phyloP scores from a whole-genome alignment of 2,329 filamentous ascomycete genomes.

The Microdochium nivale region DNA sequence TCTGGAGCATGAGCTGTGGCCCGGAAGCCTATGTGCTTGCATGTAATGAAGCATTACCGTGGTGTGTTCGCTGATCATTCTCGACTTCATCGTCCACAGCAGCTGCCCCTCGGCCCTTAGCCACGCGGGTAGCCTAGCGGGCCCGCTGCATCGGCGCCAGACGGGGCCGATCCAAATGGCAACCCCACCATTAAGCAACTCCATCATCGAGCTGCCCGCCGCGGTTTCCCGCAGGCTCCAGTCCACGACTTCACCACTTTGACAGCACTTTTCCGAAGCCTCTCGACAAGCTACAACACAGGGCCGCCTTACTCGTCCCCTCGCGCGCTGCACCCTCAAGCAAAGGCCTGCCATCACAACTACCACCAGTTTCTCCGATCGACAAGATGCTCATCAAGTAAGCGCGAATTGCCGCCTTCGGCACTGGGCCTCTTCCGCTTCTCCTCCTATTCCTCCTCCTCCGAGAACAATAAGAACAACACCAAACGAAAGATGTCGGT shows the following conservation, averaged over 20 bases:
- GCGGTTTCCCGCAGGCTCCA: background rate
- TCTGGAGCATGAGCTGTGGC: too few relatives aligned
- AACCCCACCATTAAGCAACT: background rate
- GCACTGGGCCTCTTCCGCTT: background rate
- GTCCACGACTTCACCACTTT: background rate
- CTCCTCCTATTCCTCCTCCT: too few relatives aligned
- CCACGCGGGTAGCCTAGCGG: constrained; percentile 1
- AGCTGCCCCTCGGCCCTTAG: background rate
- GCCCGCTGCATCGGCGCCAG: constrained; percentile 4
- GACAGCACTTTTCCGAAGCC: background rate
- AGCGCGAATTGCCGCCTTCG: constrained; percentile 8
- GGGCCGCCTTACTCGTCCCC: constrained; percentile 22
- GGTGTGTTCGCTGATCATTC: too few relatives aligned
- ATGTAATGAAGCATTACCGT: too few relatives aligned
- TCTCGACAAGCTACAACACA: constrained; percentile 1
- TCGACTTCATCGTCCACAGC: too few relatives aligned
- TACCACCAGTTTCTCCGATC: too few relatives aligned
- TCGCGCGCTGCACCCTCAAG: constrained; percentile 11
- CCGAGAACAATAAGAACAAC: too few relatives aligned
- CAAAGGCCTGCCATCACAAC: constrained; percentile 3
- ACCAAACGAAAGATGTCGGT: too few relatives aligned
- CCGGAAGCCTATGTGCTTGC: too few relatives aligned
- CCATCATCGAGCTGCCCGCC: background rate
- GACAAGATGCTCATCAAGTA: constrained; percentile 44
- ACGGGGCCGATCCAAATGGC: background rate